Base-by-base conservation (phyloP, 2,329 filamentous ascomycete species). In the Diaporthe longicolla region DNA sequence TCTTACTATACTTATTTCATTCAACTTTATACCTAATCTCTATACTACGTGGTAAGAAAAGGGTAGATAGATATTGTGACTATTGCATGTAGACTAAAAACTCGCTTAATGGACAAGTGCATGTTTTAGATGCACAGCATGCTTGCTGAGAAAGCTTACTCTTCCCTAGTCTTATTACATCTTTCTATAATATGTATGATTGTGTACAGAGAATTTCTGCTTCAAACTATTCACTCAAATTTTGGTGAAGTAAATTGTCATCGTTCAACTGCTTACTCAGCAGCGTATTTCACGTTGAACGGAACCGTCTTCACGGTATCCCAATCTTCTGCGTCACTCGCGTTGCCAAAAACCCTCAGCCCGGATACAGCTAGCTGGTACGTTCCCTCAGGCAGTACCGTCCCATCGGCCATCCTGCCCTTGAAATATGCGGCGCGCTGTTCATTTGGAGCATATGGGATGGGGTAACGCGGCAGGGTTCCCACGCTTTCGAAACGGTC, bases 291-390 rank as follows among this genome's bases (percentile, higher is more conserved):
- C 17, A 72, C 43, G 8, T 72, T 50, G 35, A 72, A 72, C 15
- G 70, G 57, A 37, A 40, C 58, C 6, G 58, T 72, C 58, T 43
- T 52, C 24, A 72, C 70, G 6, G 71, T 66, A 24, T 79, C 76
- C 74, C 77, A 81, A 55, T 80, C 80, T 37, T 76, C 76, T 9
- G 74, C 72, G 35, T 77, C 76, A 0, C 57, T 29, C 21, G 54
- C 58, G 29, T 80, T 77, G 5, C 79, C 80, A 72, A 79, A 79
- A 2, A 79, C 72, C 55, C 73, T 78, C 43, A 80, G 65, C 75
- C 19, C 76, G 73, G n/a, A 75, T 74, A 35, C 79, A 70, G 35
- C 80, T 74, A 55, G 29, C 45, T 59, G 68, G 52, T 81, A 81
- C 1, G 55, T 48, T 0, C 80, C 80, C 45, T 76, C 77, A 0